phyloP scores from a whole-genome alignment of 768 basidiomycete genomes.

The Agaricus bisporus region DNA sequence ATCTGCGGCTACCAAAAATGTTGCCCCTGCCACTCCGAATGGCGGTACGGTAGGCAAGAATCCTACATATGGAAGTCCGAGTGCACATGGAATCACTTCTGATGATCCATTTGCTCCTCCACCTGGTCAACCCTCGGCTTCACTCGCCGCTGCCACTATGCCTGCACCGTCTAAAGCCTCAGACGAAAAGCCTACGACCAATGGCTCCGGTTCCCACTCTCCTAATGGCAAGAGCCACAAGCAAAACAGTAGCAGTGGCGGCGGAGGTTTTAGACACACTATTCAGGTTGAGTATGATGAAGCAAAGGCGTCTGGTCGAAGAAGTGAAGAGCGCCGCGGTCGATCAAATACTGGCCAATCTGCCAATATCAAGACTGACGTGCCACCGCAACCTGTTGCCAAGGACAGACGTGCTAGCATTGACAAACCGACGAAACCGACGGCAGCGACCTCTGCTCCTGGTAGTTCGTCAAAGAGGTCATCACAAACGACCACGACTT shows the following conservation, averaged over 20 bases:
- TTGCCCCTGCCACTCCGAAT: conserved; percentile 24
- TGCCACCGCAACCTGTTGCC: conserved; percentile 6
- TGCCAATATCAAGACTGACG: neutral
- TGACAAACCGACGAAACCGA: conserved; percentile 22
- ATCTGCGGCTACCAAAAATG: conserved; percentile 7
- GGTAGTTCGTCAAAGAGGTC: conserved; percentile 9
- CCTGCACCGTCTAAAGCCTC: conserved; percentile 10
- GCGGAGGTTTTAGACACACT: conserved; percentile 68
- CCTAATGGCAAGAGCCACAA: conserved; percentile 38
- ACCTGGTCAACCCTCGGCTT: conserved; percentile 8
- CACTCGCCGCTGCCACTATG: conserved; percentile 15
- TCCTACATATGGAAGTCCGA: conserved; percentile 25
- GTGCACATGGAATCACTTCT: conserved; percentile 35
- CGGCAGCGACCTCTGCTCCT: conserved; percentile 10
- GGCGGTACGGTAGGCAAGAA: conserved; percentile 17
- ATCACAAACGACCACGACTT: conserved; percentile 5
- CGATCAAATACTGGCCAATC: conserved; percentile 14
- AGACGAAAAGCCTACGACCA: conserved; percentile 12
- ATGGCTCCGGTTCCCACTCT: conserved; percentile 3
- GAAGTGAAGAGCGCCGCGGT: conserved; percentile 22
- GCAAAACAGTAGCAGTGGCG: conserved; percentile 35
- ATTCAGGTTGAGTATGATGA: conserved; percentile 96
- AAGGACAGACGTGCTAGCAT: conserved; percentile 27
- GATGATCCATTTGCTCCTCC: conserved; percentile 74
- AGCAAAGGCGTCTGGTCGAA: conserved; percentile 27